phyloP scores from a whole-genome alignment of 2,329 filamentous ascomycete genomes.

The Neofusicoccum laricinum region DNA sequence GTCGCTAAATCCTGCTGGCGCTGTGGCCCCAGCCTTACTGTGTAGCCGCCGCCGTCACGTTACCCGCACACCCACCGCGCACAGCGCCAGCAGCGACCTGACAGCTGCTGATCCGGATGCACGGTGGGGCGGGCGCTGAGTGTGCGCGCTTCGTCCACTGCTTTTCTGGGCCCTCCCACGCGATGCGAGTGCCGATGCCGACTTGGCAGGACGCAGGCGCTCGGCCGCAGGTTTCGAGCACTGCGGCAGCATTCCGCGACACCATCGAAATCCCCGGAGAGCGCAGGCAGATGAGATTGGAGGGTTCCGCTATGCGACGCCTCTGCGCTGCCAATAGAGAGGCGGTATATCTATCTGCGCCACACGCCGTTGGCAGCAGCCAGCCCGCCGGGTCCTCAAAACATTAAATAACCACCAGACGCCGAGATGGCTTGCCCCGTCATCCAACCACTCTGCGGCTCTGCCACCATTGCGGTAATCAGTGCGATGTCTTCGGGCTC shows the following conservation, averaged over 20 bases:
- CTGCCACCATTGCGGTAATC: slow-evolving; percentile 56
- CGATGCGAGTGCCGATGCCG: slow-evolving; percentile 6
- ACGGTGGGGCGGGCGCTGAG: too few species aligned
- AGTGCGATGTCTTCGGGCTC: slow-evolving; percentile 54
- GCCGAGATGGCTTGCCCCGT: slow-evolving; percentile 56
- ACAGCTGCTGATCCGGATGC: not conserved
- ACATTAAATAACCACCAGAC: slow-evolving; percentile 47
- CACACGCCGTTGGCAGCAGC: not conserved
- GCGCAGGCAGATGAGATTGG: not conserved
- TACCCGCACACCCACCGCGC: not conserved
- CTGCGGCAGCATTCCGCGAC: not conserved
- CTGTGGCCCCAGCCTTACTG: too few species aligned
- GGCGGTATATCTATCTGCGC: not conserved
- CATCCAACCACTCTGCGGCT: slow-evolving; percentile 41
- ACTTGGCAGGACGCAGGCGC: slow-evolving; percentile 24
- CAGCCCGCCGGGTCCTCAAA: slow-evolving; percentile 19
- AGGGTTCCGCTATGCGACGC: not conserved
- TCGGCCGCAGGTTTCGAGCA: not conserved
- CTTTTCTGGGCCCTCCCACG: not conserved
- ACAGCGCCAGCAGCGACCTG: not conserved
- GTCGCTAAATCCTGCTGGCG: not conserved
- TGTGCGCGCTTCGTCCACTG: not conserved
- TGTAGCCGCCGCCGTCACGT: not conserved
- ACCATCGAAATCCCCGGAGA: not conserved
- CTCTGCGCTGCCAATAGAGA: not conserved